A percentile compares a stretch with the other conserved stretches of the same genome.
Conservation (phyloP, 768 basidiomycete genomes). For the Hygrocybe punicea region DNA sequence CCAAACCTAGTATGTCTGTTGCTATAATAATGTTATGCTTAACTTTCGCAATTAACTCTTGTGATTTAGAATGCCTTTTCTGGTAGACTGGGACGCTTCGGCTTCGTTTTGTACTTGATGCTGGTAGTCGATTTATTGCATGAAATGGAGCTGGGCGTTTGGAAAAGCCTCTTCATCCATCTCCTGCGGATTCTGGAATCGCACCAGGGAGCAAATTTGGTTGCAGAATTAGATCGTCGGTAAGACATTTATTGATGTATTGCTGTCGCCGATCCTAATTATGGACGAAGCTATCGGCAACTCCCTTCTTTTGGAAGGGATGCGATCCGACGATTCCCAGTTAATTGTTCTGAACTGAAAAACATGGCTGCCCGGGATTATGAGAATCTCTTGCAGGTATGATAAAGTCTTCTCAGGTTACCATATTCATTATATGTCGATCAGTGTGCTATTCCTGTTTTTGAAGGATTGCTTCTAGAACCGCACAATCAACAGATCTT, state of each 20-base stretch:
- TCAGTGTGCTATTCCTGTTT: no score
- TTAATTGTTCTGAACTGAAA: no score
- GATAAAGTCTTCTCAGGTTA: no score
- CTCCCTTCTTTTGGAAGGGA: no score
- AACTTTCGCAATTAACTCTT: background rate
- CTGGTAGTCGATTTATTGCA: slow-evolving; percentile 39
- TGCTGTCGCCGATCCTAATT: no score
- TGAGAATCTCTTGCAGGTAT: no score
- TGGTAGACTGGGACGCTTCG: slow-evolving; percentile 12
- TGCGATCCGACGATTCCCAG: no score
- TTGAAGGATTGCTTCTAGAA: no score
- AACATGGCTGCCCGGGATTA: no score
- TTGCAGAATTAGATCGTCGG: slow-evolving; percentile 13
- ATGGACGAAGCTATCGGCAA: no score
- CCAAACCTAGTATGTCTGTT: slow-evolving; percentile 11
- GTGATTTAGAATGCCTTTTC: background rate
- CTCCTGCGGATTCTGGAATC: slow-evolving; percentile 8
- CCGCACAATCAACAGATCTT: no score
- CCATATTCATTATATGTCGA: no score
- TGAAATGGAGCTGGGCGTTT: background rate
- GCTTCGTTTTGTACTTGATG: slow-evolving; percentile 22
- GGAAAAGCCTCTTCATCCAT: slow-evolving; percentile 2
- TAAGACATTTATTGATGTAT: slow-evolving; percentile 8
- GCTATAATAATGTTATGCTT: background rate
- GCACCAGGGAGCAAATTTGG: background rate